phyloP scores from a whole-genome alignment of 345 rosid genomes.

The Brassica rapa region DNA sequence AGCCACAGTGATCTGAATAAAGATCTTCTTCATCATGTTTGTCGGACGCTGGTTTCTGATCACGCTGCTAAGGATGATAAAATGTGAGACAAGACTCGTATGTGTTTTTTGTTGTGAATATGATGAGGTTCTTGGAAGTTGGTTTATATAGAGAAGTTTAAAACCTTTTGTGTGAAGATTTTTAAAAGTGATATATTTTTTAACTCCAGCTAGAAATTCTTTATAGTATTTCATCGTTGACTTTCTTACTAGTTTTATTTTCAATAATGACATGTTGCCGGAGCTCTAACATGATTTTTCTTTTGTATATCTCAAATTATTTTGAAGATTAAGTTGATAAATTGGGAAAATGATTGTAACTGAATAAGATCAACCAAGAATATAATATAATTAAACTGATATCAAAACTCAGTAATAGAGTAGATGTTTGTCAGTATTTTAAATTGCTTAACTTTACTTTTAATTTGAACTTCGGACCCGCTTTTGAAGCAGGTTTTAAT shows the following conservation, averaged over 20 bases:
- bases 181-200: neutral
- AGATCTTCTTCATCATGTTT: constrained; percentile 23
- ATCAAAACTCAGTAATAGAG: neutral
- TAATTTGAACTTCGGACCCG: too few species aligned
- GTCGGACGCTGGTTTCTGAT: neutral
- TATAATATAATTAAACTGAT: neutral
- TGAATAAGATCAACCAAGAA: neutral
- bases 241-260: neutral
- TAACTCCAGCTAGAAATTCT: constrained; percentile 1
- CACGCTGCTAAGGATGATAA: constrained; percentile 5
- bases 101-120: neutral
- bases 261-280: neutral
- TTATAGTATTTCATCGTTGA: constrained; percentile 11
- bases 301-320: neutral
- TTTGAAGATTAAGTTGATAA: neutral
- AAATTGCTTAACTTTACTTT: neutral
- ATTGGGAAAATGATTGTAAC: neutral
- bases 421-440: neutral
- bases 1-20: constrained; percentile 26
- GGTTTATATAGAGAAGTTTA: constrained; percentile 8
- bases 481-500: too few species aligned
- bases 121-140: neutral
- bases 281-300: neutral
- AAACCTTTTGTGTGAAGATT: neutral
- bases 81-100: neutral